phyloP scores from a whole-genome alignment of 495 filamentous ascomycete genomes.

The Jackrogersella multiformis region DNA sequence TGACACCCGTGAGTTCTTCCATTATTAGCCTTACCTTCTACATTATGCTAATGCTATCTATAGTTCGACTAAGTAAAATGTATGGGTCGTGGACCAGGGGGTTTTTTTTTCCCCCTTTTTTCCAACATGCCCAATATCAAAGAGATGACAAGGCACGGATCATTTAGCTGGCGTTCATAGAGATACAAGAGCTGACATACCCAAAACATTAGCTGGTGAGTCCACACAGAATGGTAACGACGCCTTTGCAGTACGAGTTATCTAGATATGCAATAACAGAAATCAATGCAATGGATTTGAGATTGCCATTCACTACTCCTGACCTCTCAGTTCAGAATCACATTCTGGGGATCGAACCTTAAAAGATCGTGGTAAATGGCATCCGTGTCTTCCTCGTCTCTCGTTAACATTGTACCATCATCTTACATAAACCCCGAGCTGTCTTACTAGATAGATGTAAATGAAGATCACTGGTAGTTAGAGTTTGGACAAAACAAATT shows the following conservation, averaged over 20 bases:
- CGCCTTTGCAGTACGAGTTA: slow-evolving; percentile 11
- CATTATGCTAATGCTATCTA: slow-evolving; percentile 2
- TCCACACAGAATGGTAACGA: not conserved
- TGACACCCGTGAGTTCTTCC: slow-evolving; percentile 80
- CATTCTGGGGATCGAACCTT: too few relatives aligned
- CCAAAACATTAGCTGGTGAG: slow-evolving; percentile 5
- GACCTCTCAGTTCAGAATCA: not conserved
- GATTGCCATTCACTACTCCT: not conserved
- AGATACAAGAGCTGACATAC: slow-evolving; percentile 27
- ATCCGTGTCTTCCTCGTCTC: not conserved
- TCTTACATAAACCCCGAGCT: not conserved
- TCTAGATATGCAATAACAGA: slow-evolving; percentile 37
- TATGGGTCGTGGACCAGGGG: not conserved
- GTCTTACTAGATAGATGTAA: not conserved
- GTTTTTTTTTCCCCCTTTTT: too few relatives aligned
- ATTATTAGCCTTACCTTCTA: not conserved
- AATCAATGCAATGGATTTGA: slow-evolving; percentile 14
- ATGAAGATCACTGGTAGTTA: too few relatives aligned
- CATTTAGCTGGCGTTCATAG: slow-evolving; percentile 9
- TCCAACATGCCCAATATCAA: slow-evolving; percentile 8
- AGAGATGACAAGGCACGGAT: slow-evolving; percentile 21
- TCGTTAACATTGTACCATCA: not conserved
- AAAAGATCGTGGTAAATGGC: not conserved
- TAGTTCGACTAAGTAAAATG: slow-evolving; percentile 43
- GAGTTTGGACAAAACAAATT: too few relatives aligned